These are phyloP conservation scores for Dictyostelium brefeldianum DNA, from an alignment of 78 protist species.

Conservation along the genomic window DNA sequence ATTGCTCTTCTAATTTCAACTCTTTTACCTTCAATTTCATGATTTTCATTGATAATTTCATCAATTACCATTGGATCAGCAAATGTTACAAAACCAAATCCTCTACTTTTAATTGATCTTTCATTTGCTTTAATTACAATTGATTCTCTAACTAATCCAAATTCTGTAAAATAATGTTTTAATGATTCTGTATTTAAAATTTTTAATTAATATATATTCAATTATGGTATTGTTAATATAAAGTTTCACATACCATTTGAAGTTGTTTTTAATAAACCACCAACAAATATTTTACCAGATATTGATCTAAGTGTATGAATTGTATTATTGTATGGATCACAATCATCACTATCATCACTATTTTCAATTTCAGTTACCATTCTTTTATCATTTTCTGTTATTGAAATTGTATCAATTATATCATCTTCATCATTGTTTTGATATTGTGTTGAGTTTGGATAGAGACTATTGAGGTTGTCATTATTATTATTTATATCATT, in stretches of 20 bases:
- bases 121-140: constrained; percentile 57
- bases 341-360: not conserved
- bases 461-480: too few species aligned
- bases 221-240: too few species aligned
- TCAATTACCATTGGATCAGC: constrained; percentile 32
- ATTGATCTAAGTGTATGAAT: not conserved
- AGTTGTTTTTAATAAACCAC: constrained; percentile 63
- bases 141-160: constrained; percentile 45
- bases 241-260: constrained; percentile 45
- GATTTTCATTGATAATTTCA: not conserved
- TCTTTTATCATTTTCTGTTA: too few species aligned
- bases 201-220: not conserved
- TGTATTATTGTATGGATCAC: not conserved
- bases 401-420: too few species aligned
- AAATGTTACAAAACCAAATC: constrained; percentile 78
- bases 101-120: constrained; percentile 62
- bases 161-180: constrained; percentile 52
- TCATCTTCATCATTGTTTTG: not conserved
- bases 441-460: too few species aligned
- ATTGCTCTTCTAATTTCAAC: constrained; percentile 74
- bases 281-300: constrained; percentile 75
- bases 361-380: not conserved
- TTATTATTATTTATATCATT: too few species aligned
- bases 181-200: constrained; percentile 47
- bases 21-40: constrained; percentile 52